phyloP scores from a whole-genome alignment of 352 stramenopile genomes.

The Pythium plurisporium region DNA sequence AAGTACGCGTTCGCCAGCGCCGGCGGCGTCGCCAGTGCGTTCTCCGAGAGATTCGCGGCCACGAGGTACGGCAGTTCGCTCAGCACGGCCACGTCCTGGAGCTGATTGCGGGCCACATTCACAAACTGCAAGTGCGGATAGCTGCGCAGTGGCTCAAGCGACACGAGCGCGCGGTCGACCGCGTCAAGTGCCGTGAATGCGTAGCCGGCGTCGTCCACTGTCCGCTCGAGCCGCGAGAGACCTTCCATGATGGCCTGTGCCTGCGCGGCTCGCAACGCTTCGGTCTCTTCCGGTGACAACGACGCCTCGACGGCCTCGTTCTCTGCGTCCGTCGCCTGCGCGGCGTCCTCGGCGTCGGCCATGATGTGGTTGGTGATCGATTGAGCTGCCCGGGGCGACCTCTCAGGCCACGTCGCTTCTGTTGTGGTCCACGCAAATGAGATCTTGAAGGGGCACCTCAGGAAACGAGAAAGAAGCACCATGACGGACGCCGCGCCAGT shows the following conservation, averaged over 20 bases:
- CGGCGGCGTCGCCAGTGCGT: slow-evolving; percentile 33
- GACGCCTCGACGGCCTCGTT: not conserved
- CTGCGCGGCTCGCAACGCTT: slow-evolving; percentile 32
- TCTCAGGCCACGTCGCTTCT: not conserved
- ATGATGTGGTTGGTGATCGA: not conserved
- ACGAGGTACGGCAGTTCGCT: slow-evolving; percentile 59
- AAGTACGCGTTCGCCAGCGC: slow-evolving; percentile 53
- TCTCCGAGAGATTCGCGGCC: slow-evolving; percentile 49
- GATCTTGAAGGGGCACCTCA: slow-evolving; percentile 19
- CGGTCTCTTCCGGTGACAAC: slow-evolving; percentile 20
- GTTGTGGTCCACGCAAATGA: slow-evolving; percentile 10
- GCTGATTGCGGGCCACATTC: slow-evolving; percentile 66
- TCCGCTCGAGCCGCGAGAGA: slow-evolving; percentile 68
- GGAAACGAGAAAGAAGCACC: not conserved
- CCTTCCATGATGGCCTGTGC: slow-evolving; percentile 50
- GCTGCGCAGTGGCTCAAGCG: slow-evolving; percentile 47
- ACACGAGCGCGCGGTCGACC: slow-evolving; percentile 47
- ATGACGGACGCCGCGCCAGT: slow-evolving; percentile 10
- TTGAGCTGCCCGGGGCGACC: not conserved
- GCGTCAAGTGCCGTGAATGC: slow-evolving; percentile 72
- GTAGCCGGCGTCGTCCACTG: slow-evolving; percentile 69
- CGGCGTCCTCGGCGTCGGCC: not conserved
- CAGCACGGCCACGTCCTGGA: slow-evolving; percentile 44
- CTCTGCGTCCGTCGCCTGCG: not conserved
- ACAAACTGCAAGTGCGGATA: slow-evolving; percentile 71